Conservation (phyloP, 2,329 filamentous ascomycete species). For the Sporothrix protearum region DNA sequence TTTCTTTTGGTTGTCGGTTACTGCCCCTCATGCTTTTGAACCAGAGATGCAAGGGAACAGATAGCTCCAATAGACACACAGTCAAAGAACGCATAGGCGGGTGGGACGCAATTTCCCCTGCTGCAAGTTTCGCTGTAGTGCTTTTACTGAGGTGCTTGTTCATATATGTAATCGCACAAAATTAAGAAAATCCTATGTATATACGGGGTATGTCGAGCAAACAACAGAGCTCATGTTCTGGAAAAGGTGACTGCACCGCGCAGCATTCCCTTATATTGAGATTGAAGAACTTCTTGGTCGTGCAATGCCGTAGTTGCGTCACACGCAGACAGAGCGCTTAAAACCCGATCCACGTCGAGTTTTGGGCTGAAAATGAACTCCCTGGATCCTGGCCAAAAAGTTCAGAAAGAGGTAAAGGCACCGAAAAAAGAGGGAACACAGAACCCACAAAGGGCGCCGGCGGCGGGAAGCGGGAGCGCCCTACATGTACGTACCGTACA, state of each 20-base stretch:
- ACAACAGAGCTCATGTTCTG: background rate
- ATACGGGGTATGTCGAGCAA: background rate
- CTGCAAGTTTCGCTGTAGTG: background rate
- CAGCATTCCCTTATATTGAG: background rate
- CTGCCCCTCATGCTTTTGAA: background rate
- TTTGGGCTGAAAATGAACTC: constrained; percentile 1
- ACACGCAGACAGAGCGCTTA: background rate
- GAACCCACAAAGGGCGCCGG: constrained; percentile 12
- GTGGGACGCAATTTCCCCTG: constrained; percentile 5
- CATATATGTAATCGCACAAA: background rate
- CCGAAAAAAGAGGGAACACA: background rate
- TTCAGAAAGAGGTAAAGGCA: constrained; percentile 10
- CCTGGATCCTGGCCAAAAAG: constrained; percentile 4
- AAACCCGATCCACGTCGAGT: background rate
- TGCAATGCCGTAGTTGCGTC: background rate
- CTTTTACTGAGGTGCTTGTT: background rate
- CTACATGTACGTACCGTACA: no score
- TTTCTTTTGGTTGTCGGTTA: no score
- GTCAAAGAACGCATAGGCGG: background rate
- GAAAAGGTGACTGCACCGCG: background rate
- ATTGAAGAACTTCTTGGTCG: background rate
- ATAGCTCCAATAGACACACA: background rate
- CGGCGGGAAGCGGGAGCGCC: constrained; percentile 26
- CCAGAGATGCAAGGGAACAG: background rate
- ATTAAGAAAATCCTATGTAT: background rate